phyloP scores from a whole-genome alignment of 2,329 filamentous ascomycete genomes.

The Dryadomyces sulphureus region DNA sequence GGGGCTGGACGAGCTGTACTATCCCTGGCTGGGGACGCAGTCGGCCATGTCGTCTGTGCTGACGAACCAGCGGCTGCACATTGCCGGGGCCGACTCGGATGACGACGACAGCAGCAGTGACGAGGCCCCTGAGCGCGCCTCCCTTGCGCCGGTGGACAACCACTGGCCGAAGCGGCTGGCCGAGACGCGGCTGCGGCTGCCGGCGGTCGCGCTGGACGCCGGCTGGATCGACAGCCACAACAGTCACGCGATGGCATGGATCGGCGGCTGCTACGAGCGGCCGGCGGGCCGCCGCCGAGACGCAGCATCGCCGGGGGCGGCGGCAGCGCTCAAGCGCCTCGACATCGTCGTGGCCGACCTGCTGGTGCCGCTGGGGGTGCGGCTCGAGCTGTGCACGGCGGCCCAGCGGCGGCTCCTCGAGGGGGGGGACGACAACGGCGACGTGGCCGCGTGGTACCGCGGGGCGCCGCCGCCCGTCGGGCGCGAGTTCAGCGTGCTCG shows the following conservation, averaged over 20 bases:
- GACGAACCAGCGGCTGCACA: no score
- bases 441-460: neutral
- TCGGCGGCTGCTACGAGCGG: neutral
- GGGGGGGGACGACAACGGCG: neutral
- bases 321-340: neutral
- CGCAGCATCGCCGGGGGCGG: neutral
- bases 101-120: no score
- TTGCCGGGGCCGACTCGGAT: no score
- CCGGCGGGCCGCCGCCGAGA: constrained; percentile 3
- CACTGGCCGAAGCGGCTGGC: neutral
- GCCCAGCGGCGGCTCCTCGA: neutral
- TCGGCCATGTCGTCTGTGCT: no score
- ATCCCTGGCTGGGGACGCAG: constrained; percentile 6
- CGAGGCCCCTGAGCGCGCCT: neutral
- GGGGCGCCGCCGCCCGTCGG: neutral
- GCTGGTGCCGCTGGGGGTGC: constrained; percentile 4
- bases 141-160: neutral
- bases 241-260: constrained; percentile 8
- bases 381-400: neutral
- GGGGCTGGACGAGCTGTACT: constrained; percentile 7
- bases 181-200: neutral
- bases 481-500: constrained; percentile 8
- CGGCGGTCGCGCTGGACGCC: constrained; percentile 7
- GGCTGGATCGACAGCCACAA: constrained; percentile 10
- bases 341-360: constrained; percentile 9